A percentile compares a stretch with the other conserved stretches of the same genome.
phyloP scores from a whole-genome alignment of 2,329 filamentous ascomycete species.

The Coniella vitis region DNA sequence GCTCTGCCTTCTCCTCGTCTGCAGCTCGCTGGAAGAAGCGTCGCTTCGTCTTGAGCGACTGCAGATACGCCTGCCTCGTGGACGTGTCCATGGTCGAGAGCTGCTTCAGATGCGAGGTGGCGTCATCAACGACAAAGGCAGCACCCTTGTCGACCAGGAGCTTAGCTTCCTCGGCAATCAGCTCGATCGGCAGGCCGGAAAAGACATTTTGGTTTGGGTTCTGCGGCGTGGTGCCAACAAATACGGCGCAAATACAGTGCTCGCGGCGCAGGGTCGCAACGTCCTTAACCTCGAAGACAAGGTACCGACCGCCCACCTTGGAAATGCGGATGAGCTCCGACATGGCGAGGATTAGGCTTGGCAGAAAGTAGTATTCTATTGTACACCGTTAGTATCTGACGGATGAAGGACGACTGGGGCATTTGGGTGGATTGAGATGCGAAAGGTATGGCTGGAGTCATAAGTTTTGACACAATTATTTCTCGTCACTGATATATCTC shows the following conservation, averaged over 20 bases:
- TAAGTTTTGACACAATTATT: slow-evolving; percentile 26
- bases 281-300: slow-evolving; percentile 81
- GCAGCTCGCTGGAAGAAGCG: slow-evolving; percentile 33
- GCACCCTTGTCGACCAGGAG: slow-evolving; percentile 70
- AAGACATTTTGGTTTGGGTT: slow-evolving; percentile 94
- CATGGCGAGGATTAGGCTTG: slow-evolving; percentile 6
- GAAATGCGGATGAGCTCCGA: slow-evolving; percentile 68
- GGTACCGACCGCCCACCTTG: slow-evolving; percentile 70
- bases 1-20: slow-evolving; percentile 30
- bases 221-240: slow-evolving; percentile 84
- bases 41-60: slow-evolving; percentile 42
- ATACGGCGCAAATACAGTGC: slow-evolving; percentile 78
- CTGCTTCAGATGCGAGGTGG: slow-evolving; percentile 57
- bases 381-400: slow-evolving; percentile 5
- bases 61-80: slow-evolving; percentile 57
- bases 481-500: slow-evolving; percentile 38
- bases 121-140: slow-evolving; percentile 77
- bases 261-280: slow-evolving; percentile 71
- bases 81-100: slow-evolving; percentile 52
- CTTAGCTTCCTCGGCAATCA: slow-evolving; percentile 84
- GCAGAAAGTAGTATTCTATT: slow-evolving; percentile 4
- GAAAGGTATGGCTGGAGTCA: slow-evolving; percentile 20
- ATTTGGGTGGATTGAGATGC: slow-evolving; percentile 17
- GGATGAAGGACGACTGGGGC: slow-evolving; percentile 8
- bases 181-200: slow-evolving; percentile 76